Conservation (phyloP, 352 stramenopile genomes). For the Phytopythium mirpurense region DNA sequence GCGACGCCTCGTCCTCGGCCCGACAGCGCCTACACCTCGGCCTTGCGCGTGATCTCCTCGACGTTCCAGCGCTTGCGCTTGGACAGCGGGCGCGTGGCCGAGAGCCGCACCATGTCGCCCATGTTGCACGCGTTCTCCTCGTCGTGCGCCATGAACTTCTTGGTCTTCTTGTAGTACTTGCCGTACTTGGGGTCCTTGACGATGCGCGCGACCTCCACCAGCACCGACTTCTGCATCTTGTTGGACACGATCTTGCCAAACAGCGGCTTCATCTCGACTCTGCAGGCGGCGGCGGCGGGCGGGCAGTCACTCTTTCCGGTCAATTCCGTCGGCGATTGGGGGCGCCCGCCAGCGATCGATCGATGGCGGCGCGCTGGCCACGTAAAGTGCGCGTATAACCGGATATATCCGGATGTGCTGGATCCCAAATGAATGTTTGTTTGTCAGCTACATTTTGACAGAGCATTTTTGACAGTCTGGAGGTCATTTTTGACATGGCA, state of each 20-base stretch:
- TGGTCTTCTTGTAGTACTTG: slow-evolving; percentile 94
- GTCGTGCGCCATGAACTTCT: slow-evolving; percentile 98
- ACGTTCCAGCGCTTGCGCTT: slow-evolving; percentile 89
- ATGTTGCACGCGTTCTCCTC: slow-evolving; percentile 92
- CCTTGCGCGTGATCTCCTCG: slow-evolving; percentile 86
- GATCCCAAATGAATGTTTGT: no score
- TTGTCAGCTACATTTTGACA: no score
- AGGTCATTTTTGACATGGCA: no score
- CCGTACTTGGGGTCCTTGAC: slow-evolving; percentile 93
- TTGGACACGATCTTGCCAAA: slow-evolving; percentile 95
- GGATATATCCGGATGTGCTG: no score
- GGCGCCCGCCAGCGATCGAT: not conserved
- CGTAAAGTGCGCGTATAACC: no score
- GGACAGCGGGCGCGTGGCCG: slow-evolving; percentile 68
- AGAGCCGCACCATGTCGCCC: slow-evolving; percentile 82
- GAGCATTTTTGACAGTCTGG: no score
- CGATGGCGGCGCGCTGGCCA: slow-evolving; percentile 1
- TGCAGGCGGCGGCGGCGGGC: not conserved
- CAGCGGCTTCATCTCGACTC: slow-evolving; percentile 80
- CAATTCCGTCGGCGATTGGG: slow-evolving; percentile 19
- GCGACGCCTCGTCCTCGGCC: not conserved
- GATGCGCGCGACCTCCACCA: slow-evolving; percentile 93
- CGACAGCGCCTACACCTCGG: slow-evolving; percentile 55
- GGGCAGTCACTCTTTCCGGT: slow-evolving; percentile 6
- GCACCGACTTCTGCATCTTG: slow-evolving; percentile 97